A percentile compares a stretch with the other conserved stretches of the same genome.
phyloP scores from a whole-genome alignment of 129 eudicot species.

The Flaveria sonorensis region DNA sequence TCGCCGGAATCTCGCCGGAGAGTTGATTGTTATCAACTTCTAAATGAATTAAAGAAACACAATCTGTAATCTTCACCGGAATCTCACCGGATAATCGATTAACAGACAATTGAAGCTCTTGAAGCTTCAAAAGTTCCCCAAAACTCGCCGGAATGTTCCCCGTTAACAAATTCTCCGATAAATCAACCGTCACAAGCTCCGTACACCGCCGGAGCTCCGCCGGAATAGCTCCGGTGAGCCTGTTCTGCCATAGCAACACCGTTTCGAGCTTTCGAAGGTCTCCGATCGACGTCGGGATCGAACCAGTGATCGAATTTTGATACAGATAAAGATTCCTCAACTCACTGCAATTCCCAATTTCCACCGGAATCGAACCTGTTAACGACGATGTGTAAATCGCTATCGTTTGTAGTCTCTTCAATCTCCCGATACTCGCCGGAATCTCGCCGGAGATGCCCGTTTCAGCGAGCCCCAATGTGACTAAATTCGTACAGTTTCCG shows the following conservation, averaged over 20 bases:
- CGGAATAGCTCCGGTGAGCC: slow-evolving; percentile 74
- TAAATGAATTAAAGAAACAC: slow-evolving; percentile 63
- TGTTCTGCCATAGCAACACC: slow-evolving; percentile 82
- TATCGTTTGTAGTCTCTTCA: slow-evolving; percentile 68
- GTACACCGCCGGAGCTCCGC: slow-evolving; percentile 67
- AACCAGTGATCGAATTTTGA: slow-evolving; percentile 82
- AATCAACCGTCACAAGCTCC: slow-evolving; percentile 61
- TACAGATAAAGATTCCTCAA: slow-evolving; percentile 67
- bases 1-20: slow-evolving; percentile 73
- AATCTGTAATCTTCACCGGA: slow-evolving; percentile 64
- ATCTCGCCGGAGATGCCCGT: slow-evolving; percentile 77
- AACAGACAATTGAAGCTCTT: slow-evolving; percentile 79
- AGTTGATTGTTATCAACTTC: slow-evolving; percentile 84
- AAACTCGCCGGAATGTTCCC: slow-evolving; percentile 78
- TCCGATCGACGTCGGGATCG: slow-evolving; percentile 66
- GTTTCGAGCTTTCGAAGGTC: slow-evolving; percentile 72
- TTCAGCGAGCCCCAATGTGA: slow-evolving; percentile 77
- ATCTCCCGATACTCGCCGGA: slow-evolving; percentile 66
- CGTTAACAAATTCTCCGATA: slow-evolving; percentile 68
- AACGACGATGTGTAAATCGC: slow-evolving; percentile 74
- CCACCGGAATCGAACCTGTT: slow-evolving; percentile 77
- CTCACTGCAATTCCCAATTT: slow-evolving; percentile 86
- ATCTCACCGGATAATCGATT: slow-evolving; percentile 76
- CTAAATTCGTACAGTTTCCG: slow-evolving; percentile 73
- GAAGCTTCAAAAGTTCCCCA: slow-evolving; percentile 53